Evolutionary conservation across 2,329 filamentous ascomycete genomes (phyloP).

Genomic region (Ascomycota sp.): DNA sequence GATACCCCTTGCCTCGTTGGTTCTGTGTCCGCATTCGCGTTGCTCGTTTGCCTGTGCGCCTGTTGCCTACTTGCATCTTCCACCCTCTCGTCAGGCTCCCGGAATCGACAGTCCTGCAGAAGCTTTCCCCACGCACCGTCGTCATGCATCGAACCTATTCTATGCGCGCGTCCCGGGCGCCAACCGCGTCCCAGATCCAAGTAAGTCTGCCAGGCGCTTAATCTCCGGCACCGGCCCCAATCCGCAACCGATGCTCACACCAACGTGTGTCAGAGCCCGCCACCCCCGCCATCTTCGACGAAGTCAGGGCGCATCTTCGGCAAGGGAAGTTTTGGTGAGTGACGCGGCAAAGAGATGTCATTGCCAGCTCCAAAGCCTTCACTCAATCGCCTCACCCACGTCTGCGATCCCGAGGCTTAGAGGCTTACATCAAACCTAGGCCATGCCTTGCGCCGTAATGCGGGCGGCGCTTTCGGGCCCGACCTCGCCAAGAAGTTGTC

Average conservation of each 20-base stretch:
- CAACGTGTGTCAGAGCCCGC: constrained; percentile 48
- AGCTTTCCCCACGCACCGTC: constrained; percentile 3
- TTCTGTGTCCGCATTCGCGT: too few species aligned
- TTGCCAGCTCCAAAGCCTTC: background rate
- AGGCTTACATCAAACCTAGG: constrained; percentile 15
- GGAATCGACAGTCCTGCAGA: background rate
- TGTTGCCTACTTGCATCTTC: too few species aligned
- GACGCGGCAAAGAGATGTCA: background rate
- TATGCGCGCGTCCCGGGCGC: constrained; percentile 91
- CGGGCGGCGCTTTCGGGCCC: constrained; percentile 54
- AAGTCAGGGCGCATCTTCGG: constrained; percentile 82
- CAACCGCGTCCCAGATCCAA: constrained; percentile 62
- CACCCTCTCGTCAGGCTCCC: background rate
- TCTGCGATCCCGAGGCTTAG: too few species aligned
- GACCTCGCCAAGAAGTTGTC: constrained; percentile 95
- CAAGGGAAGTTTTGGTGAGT: constrained; percentile 62
- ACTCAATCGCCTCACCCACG: too few species aligned
- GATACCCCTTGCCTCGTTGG: too few species aligned
- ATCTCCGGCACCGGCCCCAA: background rate
- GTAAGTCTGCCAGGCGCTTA: constrained; percentile 12
- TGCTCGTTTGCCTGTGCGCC: too few species aligned
- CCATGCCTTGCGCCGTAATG: constrained; percentile 48
- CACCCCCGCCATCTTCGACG: constrained; percentile 73
- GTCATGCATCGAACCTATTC: constrained; percentile 96
- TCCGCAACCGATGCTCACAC: background rate